Evolutionary conservation across 768 basidiomycete genomes (phyloP).

Genomic region (Tulasnella sp.): DNA sequence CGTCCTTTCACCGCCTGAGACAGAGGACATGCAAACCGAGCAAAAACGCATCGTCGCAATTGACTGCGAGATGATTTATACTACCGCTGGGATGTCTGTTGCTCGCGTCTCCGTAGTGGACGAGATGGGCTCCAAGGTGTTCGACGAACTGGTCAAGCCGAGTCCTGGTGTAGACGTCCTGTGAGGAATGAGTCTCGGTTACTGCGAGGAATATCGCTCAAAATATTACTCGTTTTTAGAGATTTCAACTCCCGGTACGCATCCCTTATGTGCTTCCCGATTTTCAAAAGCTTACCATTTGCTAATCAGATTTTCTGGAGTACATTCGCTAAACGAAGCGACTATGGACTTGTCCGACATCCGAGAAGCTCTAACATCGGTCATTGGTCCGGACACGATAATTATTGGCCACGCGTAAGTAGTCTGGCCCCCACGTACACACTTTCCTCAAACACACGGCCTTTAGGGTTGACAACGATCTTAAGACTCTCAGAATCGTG

Average conservation of each 20-base stretch:
- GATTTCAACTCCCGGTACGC: conserved; percentile 72
- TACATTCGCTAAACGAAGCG: conserved; percentile 49
- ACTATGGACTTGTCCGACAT: conserved; percentile 52
- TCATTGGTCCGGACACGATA: conserved; percentile 71
- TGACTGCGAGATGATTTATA: conserved; percentile 96
- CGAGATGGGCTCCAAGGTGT: conserved; percentile 53
- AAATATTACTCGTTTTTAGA: conserved; percentile 29
- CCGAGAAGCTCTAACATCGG: conserved; percentile 50
- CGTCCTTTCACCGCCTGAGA: neutral
- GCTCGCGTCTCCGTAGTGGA: conserved; percentile 87
- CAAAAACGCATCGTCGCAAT: conserved; percentile 81
- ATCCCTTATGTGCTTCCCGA: conserved; percentile 18
- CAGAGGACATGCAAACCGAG: conserved; percentile 31
- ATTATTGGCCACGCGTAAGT: conserved; percentile 48
- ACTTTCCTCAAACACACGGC: neutral
- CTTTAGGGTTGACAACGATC: conserved; percentile 85
- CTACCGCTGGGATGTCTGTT: conserved; percentile 82
- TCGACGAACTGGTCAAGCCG: conserved; percentile 75
- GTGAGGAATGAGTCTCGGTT: conserved; percentile 28
- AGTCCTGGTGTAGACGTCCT: conserved; percentile 67
- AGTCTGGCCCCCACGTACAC: conserved; percentile 16
- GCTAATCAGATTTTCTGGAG: conserved; percentile 52
- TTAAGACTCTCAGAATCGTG: conserved; percentile 78
- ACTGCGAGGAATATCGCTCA: neutral
- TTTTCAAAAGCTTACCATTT: neutral